Evolutionary conservation across 768 basidiomycete genomes (phyloP), one percentile per base, ranked within the genome.

Genomic region (Leccinum sublutescens): DNA sequence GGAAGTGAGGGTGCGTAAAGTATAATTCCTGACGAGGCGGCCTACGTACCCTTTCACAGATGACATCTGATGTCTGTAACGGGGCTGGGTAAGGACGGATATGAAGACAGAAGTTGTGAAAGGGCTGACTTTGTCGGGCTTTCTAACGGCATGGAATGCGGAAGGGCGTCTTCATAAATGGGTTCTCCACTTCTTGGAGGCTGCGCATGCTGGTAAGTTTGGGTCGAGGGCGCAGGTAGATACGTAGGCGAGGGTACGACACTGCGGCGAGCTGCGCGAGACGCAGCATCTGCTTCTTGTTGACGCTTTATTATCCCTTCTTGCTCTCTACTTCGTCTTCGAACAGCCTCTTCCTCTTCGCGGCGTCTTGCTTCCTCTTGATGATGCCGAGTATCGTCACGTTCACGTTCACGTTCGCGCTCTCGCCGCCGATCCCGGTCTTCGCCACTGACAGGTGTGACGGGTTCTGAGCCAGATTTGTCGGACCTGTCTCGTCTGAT

Each of bases 61-160:
- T 54, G 74, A 76, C 6, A 52, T 50, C 47, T 62, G 67, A 52
- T 66, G 62, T 54, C 65, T 72, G 64, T 60, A 66, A 60, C 14
- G 64, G 63, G 19, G 68, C 62, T 69, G 66, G 61, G 51, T 73
- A 36, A 63, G 70, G 62, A 15, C 78, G 65, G 33, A 79, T 73
- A 61, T 83, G 27, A 70, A 63, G 47, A 19, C 29, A 60, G 62
- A 61, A 61, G 50, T 77, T 76, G 5, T 72, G 78, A 62, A 81
- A 77, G 49, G 74, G 81, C 84, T 66, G 77, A 82, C 67, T 77
- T 76, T 19, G 77, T 78, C 36, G 88, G 88, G 62, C 79, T 86
- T 71, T 91, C 84, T 14, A 88, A 71, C n/a, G 89, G 87, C 76
- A 88, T 77, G 33, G 76, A 66, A 38, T 72, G 68, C 17, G 80